Percentiles rank a stretch among this genome's conserved stretches.
phyloP scores from a whole-genome alignment of 352 stramenopile genomes.

The Pythium phragmitis region DNA sequence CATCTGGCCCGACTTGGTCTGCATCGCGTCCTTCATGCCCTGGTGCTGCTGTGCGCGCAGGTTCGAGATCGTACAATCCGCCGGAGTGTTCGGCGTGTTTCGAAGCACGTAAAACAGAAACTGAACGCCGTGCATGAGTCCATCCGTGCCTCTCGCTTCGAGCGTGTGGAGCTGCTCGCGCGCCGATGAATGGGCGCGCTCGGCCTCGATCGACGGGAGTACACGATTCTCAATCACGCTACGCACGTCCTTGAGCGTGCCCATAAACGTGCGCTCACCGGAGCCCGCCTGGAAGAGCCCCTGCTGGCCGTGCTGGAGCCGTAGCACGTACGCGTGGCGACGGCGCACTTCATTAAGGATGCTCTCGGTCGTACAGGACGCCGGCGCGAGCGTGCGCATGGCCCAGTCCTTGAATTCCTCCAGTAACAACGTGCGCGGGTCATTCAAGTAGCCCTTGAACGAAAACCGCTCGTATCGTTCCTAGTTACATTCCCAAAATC shows the following conservation, averaged over 20 bases:
- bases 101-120: slow-evolving; percentile 87
- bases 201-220: slow-evolving; percentile 77
- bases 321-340: slow-evolving; percentile 72
- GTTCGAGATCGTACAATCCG: slow-evolving; percentile 84
- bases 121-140: slow-evolving; percentile 84
- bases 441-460: slow-evolving; percentile 81
- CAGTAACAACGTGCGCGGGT: slow-evolving; percentile 75
- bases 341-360: slow-evolving; percentile 76
- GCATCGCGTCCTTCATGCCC: slow-evolving; percentile 85
- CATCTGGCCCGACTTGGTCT: slow-evolving; percentile 84
- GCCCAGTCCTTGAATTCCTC: slow-evolving; percentile 88
- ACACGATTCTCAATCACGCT: slow-evolving; percentile 78
- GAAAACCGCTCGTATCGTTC: slow-evolving; percentile 80
- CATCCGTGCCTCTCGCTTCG: slow-evolving; percentile 73
- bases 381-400: slow-evolving; percentile 73
- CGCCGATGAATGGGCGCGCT: slow-evolving; percentile 77
- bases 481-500: slow-evolving; percentile 16
- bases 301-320: slow-evolving; percentile 79
- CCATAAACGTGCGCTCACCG: slow-evolving; percentile 72
- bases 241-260: slow-evolving; percentile 80
- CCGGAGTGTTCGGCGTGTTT: slow-evolving; percentile 81
- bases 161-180: slow-evolving; percentile 79
- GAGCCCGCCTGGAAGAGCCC: slow-evolving; percentile 75
- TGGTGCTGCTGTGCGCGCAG: slow-evolving; percentile 77
- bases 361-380: slow-evolving; percentile 73